Evolutionary conservation across 305 asterid species (phyloP).

Genomic region (Fraxinus latifolia): DNA sequence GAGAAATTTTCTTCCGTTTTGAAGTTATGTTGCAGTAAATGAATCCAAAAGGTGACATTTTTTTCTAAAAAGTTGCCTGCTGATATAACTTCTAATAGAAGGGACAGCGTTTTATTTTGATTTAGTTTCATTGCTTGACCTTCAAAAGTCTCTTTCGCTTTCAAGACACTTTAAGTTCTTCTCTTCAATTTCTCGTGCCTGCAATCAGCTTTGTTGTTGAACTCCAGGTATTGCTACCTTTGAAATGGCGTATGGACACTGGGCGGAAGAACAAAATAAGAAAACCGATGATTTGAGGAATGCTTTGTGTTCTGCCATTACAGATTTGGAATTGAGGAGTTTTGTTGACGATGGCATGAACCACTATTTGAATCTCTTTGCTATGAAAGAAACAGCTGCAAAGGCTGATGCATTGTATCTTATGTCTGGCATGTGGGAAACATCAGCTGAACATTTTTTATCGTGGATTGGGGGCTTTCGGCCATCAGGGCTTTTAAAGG

Average conservation of each 20-base stretch:
- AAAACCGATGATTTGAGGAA: constrained; percentile 55
- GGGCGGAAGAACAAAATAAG: constrained; percentile 79
- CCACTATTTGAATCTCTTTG: constrained; percentile 71
- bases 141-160: neutral
- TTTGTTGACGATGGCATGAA: constrained; percentile 57
- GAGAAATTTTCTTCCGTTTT: neutral
- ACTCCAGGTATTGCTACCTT: constrained; percentile 58
- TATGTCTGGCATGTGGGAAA: constrained; percentile 84
- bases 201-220: constrained; percentile 21
- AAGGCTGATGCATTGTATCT: constrained; percentile 72
- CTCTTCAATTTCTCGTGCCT: neutral
- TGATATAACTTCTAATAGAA: neutral
- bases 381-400: constrained; percentile 75
- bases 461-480: constrained; percentile 95
- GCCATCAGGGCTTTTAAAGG: constrained; percentile 88
- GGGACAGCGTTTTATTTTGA: neutral
- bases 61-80: neutral
- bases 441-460: constrained; percentile 83
- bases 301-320: constrained; percentile 53
- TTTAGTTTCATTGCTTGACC: neutral
- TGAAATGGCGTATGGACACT: constrained; percentile 68
- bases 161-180: neutral
- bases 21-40: neutral
- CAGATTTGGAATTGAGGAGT: constrained; percentile 52
- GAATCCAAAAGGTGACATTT: neutral